Percentiles rank a stretch among this genome's conserved stretches.
Conservation (phyloP, 192 early-diverging fungal genomes). For the Phycomyces nitens region DNA sequence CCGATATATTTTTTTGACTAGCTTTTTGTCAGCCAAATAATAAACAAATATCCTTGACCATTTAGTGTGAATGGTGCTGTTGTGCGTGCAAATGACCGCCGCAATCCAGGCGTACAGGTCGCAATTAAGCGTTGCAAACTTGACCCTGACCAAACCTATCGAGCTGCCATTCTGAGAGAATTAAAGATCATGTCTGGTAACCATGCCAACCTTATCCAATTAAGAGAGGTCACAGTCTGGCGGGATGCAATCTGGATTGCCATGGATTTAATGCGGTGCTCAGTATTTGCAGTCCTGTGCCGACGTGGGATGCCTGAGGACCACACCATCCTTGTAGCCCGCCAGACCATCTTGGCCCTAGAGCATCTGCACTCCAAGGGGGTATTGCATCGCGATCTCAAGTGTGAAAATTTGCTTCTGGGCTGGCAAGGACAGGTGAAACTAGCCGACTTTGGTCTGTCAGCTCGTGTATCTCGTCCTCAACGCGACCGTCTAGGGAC, state of each 20-base stretch:
- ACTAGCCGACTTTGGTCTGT: slow-evolving; percentile 43
- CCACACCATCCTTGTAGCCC: slow-evolving; percentile 34
- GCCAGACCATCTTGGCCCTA: slow-evolving; percentile 40
- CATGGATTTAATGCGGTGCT: slow-evolving; percentile 41
- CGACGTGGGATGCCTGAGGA: slow-evolving; percentile 42
- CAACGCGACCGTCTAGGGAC: slow-evolving; percentile 39
- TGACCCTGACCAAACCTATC: slow-evolving; percentile 36
- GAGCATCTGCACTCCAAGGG: slow-evolving; percentile 38
- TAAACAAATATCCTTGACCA: neutral
- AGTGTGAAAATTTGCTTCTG: slow-evolving; percentile 43
- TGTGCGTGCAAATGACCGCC: slow-evolving; percentile 31
- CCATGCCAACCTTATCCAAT: slow-evolving; percentile 31
- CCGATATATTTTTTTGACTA: neutral
- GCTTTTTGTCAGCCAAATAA: too few species aligned
- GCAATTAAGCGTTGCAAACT: slow-evolving; percentile 40
- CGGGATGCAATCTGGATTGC: slow-evolving; percentile 39
- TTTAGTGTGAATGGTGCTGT: slow-evolving; percentile 37
- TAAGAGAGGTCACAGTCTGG: slow-evolving; percentile 37
- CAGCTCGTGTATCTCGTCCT: slow-evolving; percentile 21
- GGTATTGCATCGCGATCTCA: slow-evolving; percentile 47
- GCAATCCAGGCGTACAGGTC: slow-evolving; percentile 23
- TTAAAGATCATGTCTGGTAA: slow-evolving; percentile 36
- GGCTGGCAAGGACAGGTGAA: slow-evolving; percentile 42
- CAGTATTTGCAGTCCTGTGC: slow-evolving; percentile 39
- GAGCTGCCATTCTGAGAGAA: slow-evolving; percentile 37